Evolutionary conservation across 2,329 filamentous ascomycete species (phyloP), one percentile per base, ranked within the genome.

Genomic region (Alternaria atra): DNA sequence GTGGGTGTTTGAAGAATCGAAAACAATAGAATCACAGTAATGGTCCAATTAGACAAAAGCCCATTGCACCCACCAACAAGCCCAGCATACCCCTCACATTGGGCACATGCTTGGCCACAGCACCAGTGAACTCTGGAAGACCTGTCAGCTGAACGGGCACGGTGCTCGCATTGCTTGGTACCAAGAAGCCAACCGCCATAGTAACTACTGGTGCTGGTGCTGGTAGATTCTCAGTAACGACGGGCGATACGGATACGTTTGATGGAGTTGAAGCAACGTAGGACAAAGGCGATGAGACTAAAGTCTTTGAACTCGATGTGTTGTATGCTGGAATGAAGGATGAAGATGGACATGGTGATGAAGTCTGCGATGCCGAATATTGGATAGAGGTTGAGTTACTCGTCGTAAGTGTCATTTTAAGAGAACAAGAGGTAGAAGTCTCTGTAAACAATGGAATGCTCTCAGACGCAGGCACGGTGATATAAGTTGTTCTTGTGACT

Each of bases 131-230:
- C 46, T 44, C n/a, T 5, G 35, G n/a, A 2, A 55, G 30, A 10
- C 39, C 13, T 6, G 48, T 59, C 12, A 43, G 51, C 44, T 52
- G 15, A 5, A 17, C 46, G 7, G 55, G 55, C 9, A 44, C 15
- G 10, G 35, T 46, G 15, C 25, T 59, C 2, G 39, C 50, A n/a
- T 62, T 62, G 9, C 44, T 59, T 12, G 60, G 55, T 1, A 51
- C 35, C 1, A 62, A 13, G 13, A 62, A 59, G 1, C 55, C 60
- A 9, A 51, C 17, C 13, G 37, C 15, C 50, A 58, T 56, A 23
- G 30, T 62, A 15, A 64, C 39, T 12, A 61, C 46, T 1, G 61
- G 43, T 52, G 50, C 58, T 6, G 52, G 50, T 13, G 50, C 34
- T n/a, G 51, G 44, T 1, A 55, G 29, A 25, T 47, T 27, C 3